Evolutionary conservation across 768 basidiomycete species (phyloP), one percentile per base, ranked within the genome.

Genomic region (Pisolithus tinctorius): DNA sequence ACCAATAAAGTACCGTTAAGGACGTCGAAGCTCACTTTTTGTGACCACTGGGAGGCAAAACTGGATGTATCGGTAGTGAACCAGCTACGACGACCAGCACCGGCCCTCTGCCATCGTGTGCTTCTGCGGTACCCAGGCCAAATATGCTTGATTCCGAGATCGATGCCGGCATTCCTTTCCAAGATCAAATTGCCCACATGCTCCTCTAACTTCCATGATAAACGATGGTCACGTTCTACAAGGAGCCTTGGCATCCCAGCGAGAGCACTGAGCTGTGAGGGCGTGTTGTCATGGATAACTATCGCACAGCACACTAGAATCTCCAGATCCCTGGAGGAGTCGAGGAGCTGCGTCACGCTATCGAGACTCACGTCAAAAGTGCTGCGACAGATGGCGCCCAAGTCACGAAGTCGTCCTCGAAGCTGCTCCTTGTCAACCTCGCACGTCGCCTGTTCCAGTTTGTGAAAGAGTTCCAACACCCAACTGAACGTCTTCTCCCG

Each of bases 401-500:
- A 42, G 7, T 53, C 52, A 23, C 49, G 43, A 44, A 53, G 13
- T 0, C 52, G 50, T 7, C 34, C 40, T 44, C 23, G 43, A 10
- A 29, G 23, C 16, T 45, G 26, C 9, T 30, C 20, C 16, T 7
- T 48, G 4, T 43, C 29, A 38, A 14, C 23, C 29, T 39, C 45
- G 7, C 30, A 30, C 7, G 5, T 17, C 10, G 50, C 36, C 9
- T 40, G 7, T 36, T 58, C 54, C 17, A 63, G 53, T 29, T 58
- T 59, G 13, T 49, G 17, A 11, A 50, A 34, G 8, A 71, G 52
- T 31, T 72, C 49, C 11, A 53, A 48, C 52, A 69, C 61, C 73
- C 73, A 74, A 26, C 55, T 36, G 31, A 62, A 60, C 17, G 65
- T 55, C 4, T 62, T 58, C 2, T 49, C 11, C 31, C 74, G 63